Conservation (phyloP, 1,284 basidiomycete species). For the Sparassis latifolia region DNA sequence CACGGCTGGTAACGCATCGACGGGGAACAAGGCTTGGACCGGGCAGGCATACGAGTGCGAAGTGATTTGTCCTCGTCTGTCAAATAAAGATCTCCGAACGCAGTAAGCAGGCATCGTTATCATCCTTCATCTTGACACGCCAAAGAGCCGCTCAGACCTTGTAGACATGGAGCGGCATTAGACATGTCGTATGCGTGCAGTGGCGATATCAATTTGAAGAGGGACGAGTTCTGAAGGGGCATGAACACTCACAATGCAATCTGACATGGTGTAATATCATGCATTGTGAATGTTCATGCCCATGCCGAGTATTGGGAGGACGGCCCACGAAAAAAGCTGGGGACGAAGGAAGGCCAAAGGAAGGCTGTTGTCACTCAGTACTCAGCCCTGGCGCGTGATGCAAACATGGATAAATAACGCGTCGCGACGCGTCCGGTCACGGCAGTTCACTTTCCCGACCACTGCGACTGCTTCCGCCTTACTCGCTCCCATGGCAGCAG, state of each 20-base stretch:
- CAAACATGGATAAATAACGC: too few relatives aligned
- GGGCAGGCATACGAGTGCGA: neutral
- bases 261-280: neutral
- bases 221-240: neutral
- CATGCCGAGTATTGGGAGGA: too few relatives aligned
- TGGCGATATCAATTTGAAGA: neutral
- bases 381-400: too few relatives aligned
- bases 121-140: neutral
- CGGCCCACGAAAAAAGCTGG: too few relatives aligned
- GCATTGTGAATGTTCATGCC: too few relatives aligned
- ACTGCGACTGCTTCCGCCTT: too few relatives aligned
- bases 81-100: constrained; percentile 5
- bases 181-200: neutral
- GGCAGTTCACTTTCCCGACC: too few relatives aligned
- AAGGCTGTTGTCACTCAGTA: too few relatives aligned
- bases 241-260: neutral
- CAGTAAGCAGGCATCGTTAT: constrained; percentile 3
- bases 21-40: constrained; percentile 3
- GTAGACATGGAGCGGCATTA: neutral
- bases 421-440: too few relatives aligned
- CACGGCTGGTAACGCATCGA: neutral
- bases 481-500: neutral
- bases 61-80: constrained; percentile 4
- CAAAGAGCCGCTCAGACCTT: neutral
- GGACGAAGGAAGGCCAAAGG: too few relatives aligned